phyloP scores from a whole-genome alignment of 208 protist species.

The Crithidia sp. region DNA sequence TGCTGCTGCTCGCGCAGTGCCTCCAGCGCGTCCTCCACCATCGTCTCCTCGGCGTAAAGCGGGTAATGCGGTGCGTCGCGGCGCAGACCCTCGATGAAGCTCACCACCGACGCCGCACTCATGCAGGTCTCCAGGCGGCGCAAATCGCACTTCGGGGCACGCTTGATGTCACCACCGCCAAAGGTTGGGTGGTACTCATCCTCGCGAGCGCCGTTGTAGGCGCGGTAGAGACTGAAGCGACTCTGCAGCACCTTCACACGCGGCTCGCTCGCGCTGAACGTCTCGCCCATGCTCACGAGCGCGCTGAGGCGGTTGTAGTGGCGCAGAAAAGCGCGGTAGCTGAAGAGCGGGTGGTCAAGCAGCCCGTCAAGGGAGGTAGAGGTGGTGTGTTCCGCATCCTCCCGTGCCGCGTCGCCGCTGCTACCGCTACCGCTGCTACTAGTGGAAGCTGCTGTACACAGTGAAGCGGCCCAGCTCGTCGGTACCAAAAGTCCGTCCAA shows the following conservation, averaged over 20 bases:
- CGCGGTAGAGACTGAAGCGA: slow-evolving; percentile 68
- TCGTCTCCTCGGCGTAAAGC: slow-evolving; percentile 25
- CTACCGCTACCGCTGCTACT: too few species aligned
- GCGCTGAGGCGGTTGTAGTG: slow-evolving; percentile 44
- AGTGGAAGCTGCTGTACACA: background rate
- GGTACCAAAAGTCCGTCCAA: slow-evolving; percentile 29
- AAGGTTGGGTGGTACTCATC: slow-evolving; percentile 59
- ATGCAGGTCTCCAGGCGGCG: slow-evolving; percentile 66
- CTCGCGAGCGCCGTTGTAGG: slow-evolving; percentile 77
- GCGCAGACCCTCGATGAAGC: slow-evolving; percentile 46
- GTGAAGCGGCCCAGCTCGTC: slow-evolving; percentile 1
- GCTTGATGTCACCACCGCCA: slow-evolving; percentile 47
- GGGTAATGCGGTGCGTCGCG: slow-evolving; percentile 19
- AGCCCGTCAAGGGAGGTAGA: background rate
- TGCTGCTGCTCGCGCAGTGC: background rate
- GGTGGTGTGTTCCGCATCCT: background rate
- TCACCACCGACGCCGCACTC: slow-evolving; percentile 44
- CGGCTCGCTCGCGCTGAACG: slow-evolving; percentile 82
- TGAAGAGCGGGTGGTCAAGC: slow-evolving; percentile 31
- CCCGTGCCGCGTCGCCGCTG: background rate
- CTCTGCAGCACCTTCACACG: slow-evolving; percentile 77
- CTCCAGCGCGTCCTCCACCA: background rate
- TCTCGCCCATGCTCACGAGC: slow-evolving; percentile 39
- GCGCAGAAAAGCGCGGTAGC: slow-evolving; percentile 51
- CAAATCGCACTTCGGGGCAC: slow-evolving; percentile 60